Evolutionary conservation across 495 filamentous ascomycete genomes (phyloP), one percentile per base, ranked within the genome.

Genomic region (Platismatia glauca): DNA sequence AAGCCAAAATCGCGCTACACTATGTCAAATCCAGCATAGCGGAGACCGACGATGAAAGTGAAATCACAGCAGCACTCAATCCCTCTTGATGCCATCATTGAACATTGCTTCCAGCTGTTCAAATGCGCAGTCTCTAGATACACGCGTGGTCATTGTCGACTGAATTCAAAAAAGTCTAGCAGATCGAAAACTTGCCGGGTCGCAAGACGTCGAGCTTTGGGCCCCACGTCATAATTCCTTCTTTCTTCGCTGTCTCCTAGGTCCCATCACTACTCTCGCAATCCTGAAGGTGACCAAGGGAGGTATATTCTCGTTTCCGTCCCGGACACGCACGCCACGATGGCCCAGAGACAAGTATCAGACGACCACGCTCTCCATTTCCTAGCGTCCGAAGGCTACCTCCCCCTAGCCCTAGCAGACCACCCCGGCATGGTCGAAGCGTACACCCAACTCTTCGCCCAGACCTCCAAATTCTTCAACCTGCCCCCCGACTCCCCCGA

Each of bases 321-420:
- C 4, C 7, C 22, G 31, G 8, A 33, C 29, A 29, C 8, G 24
- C n/a, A 50, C 13, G 24, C 11, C 20, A 39, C 1, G 34, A 61
- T 61, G 59, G 59, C 48, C 22, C 48, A 52, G 18, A 31, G 35
- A 5, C 59, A 38, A 50, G 61, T 55, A 50, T 41, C 53, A n/a
- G 66, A 67, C 41, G 53, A 58, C 55, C 43, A 46, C 16, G 66
- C 62, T 39, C 62, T 67, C 53, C 55, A 39, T 16, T 67, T 65
- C 59, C 63, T 67, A 37, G 62, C 66, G 22, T 58, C 50, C 15
- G 53, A 67, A 53, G 66, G 66, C 58, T 67, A 63, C 41, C 66
- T 67, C 37, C 59, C 62, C 12, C 39, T 67, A 38, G 34, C 63
- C 33, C 66, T 67, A 7, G 55, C 57, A 22, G 66, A 67, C 63